phyloP scores from a whole-genome alignment of 2,329 filamentous ascomycete species.

The Diaporthe sp. region DNA sequence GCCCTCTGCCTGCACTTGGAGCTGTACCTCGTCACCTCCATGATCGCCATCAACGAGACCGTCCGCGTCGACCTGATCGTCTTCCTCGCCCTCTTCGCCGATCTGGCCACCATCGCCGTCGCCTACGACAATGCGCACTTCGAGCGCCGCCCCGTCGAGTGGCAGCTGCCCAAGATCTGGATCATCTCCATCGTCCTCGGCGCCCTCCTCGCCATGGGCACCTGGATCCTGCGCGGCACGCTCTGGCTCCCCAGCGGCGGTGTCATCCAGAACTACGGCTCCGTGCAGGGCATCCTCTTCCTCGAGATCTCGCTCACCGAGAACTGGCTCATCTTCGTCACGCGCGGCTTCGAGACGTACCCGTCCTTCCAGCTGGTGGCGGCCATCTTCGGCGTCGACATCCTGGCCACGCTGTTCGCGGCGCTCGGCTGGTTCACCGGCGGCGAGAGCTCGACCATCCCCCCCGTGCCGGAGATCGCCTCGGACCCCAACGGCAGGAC shows the following conservation, averaged over 20 bases:
- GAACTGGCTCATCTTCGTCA: conserved; percentile 86
- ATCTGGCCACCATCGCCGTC: conserved; percentile 83
- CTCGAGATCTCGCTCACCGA: conserved; percentile 80
- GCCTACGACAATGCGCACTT: conserved; percentile 86
- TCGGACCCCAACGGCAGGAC: conserved; percentile 57
- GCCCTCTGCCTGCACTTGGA: conserved; percentile 81
- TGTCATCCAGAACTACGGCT: conserved; percentile 81
- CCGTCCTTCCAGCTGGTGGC: conserved; percentile 81
- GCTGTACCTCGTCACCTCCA: conserved; percentile 82
- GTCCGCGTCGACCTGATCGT: conserved; percentile 80
- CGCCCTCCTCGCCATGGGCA: conserved; percentile 75
- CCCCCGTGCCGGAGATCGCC: conserved; percentile 47
- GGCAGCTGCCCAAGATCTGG: conserved; percentile 88
- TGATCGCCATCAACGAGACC: conserved; percentile 86
- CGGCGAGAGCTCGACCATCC: conserved; percentile 47
- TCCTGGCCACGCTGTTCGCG: conserved; percentile 80
- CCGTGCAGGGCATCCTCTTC: conserved; percentile 81
- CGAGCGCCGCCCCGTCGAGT: conserved; percentile 81
- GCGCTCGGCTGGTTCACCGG: conserved; percentile 79
- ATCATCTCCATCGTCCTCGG: conserved; percentile 80
- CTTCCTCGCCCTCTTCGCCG: conserved; percentile 84
- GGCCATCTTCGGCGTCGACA: conserved; percentile 80
- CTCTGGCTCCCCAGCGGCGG: conserved; percentile 79
- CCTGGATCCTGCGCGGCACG: conserved; percentile 80
- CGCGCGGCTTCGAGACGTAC: conserved; percentile 79